Conservation (phyloP, 2,329 filamentous ascomycete species). For the Alternaria tenuissima region DNA sequence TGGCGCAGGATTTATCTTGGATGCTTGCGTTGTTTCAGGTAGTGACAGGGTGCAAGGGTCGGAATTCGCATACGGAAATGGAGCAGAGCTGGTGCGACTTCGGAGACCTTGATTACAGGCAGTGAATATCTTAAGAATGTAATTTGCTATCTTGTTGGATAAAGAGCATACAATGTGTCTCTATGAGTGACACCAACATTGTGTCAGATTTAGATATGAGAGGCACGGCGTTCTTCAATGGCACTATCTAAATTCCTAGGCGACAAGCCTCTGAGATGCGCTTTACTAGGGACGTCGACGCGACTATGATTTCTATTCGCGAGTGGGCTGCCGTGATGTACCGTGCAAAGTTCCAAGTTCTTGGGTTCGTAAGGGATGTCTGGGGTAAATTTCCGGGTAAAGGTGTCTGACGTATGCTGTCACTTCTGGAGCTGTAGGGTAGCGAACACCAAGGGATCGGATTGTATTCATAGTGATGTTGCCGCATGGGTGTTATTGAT, state of each 20-base stretch:
- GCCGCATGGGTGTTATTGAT: no score
- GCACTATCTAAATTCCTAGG: neutral
- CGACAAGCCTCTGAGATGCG: neutral
- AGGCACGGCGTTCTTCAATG: neutral
- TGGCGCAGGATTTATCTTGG: constrained; percentile 21
- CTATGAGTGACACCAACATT: neutral
- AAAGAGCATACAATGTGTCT: neutral
- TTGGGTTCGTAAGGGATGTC: constrained; percentile 5
- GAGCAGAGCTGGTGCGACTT: constrained; percentile 18
- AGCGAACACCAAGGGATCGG: neutral
- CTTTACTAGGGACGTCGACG: neutral
- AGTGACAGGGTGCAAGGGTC: constrained; percentile 18
- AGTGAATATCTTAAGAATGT: neutral
- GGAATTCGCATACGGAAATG: constrained; percentile 23
- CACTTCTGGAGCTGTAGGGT: neutral
- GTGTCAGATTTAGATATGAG: neutral
- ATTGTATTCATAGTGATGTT: neutral
- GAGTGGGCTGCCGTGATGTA: no score
- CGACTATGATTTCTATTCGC: neutral
- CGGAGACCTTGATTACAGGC: constrained; percentile 8
- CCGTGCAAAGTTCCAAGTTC: constrained; percentile 15
- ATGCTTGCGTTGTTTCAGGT: constrained; percentile 20
- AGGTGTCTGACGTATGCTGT: neutral
- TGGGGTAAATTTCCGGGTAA: constrained; percentile 19
- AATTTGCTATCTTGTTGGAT: neutral